Evolutionary conservation across 768 basidiomycete genomes (phyloP), one percentile per base, ranked within the genome.

Genomic region (Antrodiella citrinella): DNA sequence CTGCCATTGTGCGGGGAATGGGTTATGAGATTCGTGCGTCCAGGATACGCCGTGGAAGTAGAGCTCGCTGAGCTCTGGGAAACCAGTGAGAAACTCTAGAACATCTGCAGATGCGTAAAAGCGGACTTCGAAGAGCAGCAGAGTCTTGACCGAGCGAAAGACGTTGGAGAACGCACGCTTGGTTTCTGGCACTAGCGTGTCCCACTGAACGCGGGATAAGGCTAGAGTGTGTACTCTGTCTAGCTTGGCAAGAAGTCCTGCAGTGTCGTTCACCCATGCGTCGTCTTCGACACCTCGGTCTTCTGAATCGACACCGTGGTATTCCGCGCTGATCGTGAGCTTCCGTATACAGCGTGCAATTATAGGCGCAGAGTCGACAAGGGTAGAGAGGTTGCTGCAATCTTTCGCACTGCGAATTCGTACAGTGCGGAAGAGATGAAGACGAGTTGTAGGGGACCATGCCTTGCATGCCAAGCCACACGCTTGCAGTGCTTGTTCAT

Each of bases 21-120:
- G 56, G 41, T 18, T 48, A 15, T 35, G 30, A 19, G 56, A 56
- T 45, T 62, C 59, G 42, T 50, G 42, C 42, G 55, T 50, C 61
- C 61, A 62, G 11, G 61, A 60, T 5, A 62, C 61, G 15, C 56
- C 59, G 50, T 62, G 59, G 56, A 62, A 62, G 52, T 60, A 62
- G 38, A 62, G 57, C 53, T 60, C 59, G 19, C 50, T 45, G 38
- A 62, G 55, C 41, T 51, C 48, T 12, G 61, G 61, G 57, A 62
- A 60, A n/a, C 55, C 58, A 22, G 54, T 51, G 22, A 62, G 55
- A 55, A 62, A 60, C 22, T 50, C 49, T 24, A 62, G 47, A 23
- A 62, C 61, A 52, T 62, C 61, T 23, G 53, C 53, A 19, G 61
- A 57, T 4, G 59, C 54, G 20, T 53, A 49, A 50, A 60, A 62